These are phyloP conservation scores for Pholiota molesta DNA, from an alignment of 768 basidiomycete species.

Conservation along the genomic window DNA sequence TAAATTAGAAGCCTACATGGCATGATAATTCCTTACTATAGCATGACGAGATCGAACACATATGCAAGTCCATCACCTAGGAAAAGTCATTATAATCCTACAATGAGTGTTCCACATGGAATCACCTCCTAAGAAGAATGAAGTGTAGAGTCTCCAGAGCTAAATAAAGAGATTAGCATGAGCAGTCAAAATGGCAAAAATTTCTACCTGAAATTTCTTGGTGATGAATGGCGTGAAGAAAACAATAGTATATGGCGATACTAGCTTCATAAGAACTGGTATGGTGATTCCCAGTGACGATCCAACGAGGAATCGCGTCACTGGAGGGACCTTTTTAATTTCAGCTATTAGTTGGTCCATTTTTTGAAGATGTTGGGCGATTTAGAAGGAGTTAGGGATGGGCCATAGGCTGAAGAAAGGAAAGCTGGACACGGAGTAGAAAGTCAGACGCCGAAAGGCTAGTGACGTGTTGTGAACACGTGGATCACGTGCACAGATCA, in stretches of 20 bases:
- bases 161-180: constrained; percentile 25
- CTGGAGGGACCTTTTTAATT: constrained; percentile 80
- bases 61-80: constrained; percentile 53
- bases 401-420: too few species aligned
- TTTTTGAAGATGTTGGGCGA: not conserved
- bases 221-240: constrained; percentile 53
- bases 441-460: too few species aligned
- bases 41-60: constrained; percentile 62
- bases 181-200: not conserved
- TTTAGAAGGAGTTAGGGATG: too few species aligned
- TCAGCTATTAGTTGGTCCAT: constrained; percentile 49
- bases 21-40: constrained; percentile 55
- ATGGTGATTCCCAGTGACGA: constrained; percentile 65
- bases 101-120: not conserved
- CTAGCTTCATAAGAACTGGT: constrained; percentile 54
- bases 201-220: constrained; percentile 54
- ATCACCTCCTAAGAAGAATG: constrained; percentile 65
- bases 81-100: not conserved
- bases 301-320: constrained; percentile 70
- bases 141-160: constrained; percentile 76
- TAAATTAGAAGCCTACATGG: not conserved
- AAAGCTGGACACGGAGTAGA: too few species aligned
- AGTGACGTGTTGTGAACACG: too few species aligned
- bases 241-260: constrained; percentile 55
- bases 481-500: too few species aligned